phyloP scores from a whole-genome alignment of 208 protist genomes.

The Angomonas desouzai region DNA sequence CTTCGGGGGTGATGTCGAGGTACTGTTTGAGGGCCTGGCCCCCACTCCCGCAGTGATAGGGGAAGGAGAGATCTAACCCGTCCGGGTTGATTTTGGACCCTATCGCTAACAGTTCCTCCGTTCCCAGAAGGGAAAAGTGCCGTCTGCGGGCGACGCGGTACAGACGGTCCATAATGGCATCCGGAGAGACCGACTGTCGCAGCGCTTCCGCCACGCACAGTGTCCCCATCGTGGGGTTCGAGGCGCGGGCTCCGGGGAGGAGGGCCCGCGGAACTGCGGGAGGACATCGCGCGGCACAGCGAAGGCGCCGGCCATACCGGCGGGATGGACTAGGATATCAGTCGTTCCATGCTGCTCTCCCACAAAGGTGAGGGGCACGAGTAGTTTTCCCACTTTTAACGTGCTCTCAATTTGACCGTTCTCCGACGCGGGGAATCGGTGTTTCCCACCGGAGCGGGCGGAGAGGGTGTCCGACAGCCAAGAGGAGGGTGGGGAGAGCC shows the following conservation, averaged over 20 bases:
- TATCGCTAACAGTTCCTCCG: slow-evolving; percentile 29
- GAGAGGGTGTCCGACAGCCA: not conserved
- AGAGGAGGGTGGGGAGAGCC: not conserved
- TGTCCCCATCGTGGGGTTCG: slow-evolving; percentile 25
- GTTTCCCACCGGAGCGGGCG: not conserved
- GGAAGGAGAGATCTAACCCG: slow-evolving; percentile 61
- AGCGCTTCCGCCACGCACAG: slow-evolving; percentile 60
- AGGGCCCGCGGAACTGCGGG: slow-evolving; percentile 27
- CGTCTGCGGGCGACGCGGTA: slow-evolving; percentile 47
- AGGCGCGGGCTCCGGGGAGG: not conserved
- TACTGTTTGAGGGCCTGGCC: slow-evolving; percentile 64
- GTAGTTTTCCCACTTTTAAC: slow-evolving; percentile 11
- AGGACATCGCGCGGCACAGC: slow-evolving; percentile 36
- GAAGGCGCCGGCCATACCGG: slow-evolving; percentile 72
- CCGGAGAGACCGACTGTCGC: not conserved
- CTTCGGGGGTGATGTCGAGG: slow-evolving; percentile 64
- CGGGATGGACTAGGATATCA: slow-evolving; percentile 50
- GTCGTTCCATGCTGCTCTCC: slow-evolving; percentile 6
- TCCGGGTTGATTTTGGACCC: slow-evolving; percentile 40
- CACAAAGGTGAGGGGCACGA: slow-evolving; percentile 29
- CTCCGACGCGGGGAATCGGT: not conserved
- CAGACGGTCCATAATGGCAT: slow-evolving; percentile 37
- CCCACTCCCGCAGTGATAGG: slow-evolving; percentile 69
- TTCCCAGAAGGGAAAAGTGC: slow-evolving; percentile 48
- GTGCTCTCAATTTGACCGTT: slow-evolving; percentile 17